Base-by-base conservation (phyloP, 2,329 filamentous ascomycete genomes). In the Monosporascus sp. region DNA sequence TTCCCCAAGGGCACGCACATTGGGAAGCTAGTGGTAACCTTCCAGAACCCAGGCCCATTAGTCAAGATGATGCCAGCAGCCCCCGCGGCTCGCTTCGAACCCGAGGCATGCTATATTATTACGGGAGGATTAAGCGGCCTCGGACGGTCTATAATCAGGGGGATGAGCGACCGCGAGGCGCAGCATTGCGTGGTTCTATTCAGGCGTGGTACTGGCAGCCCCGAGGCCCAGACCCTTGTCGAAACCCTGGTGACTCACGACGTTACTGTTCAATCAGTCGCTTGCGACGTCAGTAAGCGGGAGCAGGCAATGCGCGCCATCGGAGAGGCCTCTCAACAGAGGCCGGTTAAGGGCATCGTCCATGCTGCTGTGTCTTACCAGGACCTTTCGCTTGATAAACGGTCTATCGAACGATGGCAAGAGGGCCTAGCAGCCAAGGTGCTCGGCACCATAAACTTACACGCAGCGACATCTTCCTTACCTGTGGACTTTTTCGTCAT, bases 401-500 rank as follows among this genome's bases (percentile, higher is more conserved):
- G 65, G 40, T 46, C 58, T 1, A 15, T 45, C 9, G 44, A 56
- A 5, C 26, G 59, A 47, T 67, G 58, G 56, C 55, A 54, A 14
- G 35, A 55, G 7, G 57, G 56, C 22, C 18, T 66, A 2, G 48
- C 54, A 7, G 55, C 63, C 24, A 68, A 68, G 49, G 58, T 65
- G 5, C n/a, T 52, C 3, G 62, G 65, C 8, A 61, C 60, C 11
- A 49, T 37, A 28, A 63, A 65, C 46, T 43, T 65, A 24, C 63
- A 65, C 51, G 52, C 60, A 9, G 56, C 53, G 2, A 61, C 58
- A 5, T 17, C 18, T 11, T 37, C 35, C 6, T 28, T 59, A 43
- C 53, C 59, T 1, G 55, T 67, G 7, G 64, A 66, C 58, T 66
- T 67, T 46, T 67, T 68, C 54, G 51, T 55, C 31, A 62, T 57